Base-by-base conservation (phyloP, 2,329 filamentous ascomycete species). In the Diplodia intermedia region DNA sequence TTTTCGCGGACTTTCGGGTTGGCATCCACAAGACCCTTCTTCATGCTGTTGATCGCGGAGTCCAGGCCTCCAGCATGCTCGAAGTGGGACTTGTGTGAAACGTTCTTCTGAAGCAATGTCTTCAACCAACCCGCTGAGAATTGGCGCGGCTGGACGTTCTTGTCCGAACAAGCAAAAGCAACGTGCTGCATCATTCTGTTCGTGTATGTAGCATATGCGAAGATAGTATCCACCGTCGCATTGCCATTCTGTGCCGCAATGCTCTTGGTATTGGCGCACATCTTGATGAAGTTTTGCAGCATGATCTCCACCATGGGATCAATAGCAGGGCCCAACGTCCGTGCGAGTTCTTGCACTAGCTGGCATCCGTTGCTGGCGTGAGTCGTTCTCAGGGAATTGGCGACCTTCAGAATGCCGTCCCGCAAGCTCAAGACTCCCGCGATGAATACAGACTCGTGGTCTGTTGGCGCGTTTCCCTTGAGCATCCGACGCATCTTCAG, bases 271-370 rank as follows among this genome's bases (percentile, higher is more conserved):
- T 89, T 90, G 11, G 90, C 92, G 71, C 91, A 94, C 71, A 97
- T 87, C 80, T 97, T 97, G 81, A 98, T 89, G 73, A 97, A 88
- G 33, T 88, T 90, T 75, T 97, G 93, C 80, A 98, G 88, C 26
- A 97, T 84, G 62, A 97, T 88, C 79, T 98, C 94, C 8, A 95
- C 90, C 89, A 97, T 91, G 12, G 90, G 87, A 74, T 98, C 94
- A 74, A 97, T 89, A 50, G 86, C 90, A 1, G 92, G 86, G 0
- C 93, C 93, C 55, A 92, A 89, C 9, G 86, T 88, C 72, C 86
- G 87, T 20, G 93, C 93, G 33, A 97, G 83, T 71, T 98, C 94
- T 76, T 97, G 94, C 36, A 97, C 85, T 57, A 97, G 81, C 71
- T 87, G 88, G 75, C 93, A 97, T 11, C 90, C 93, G 74, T 95